These are phyloP conservation scores for Prunus padus DNA, from an alignment of 306 rosid genomes.

Conservation along the genomic window DNA sequence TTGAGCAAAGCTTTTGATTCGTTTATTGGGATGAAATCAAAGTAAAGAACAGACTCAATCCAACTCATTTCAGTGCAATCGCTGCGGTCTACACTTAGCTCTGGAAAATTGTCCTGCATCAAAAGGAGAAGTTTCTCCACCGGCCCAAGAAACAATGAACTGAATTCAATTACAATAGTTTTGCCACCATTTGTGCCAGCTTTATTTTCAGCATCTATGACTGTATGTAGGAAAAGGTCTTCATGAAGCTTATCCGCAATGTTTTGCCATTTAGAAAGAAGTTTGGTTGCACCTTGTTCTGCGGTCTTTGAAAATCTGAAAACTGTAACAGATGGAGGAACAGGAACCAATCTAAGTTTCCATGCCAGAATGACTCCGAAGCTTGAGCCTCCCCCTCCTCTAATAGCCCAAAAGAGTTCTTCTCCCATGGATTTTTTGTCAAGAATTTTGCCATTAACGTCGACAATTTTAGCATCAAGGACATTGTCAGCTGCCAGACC, in stretches of 20 bases:
- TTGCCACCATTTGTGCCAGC: conserved; percentile 31
- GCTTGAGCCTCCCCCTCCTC: conserved; percentile 56
- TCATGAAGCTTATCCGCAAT: conserved; percentile 47
- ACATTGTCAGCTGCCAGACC: conserved; percentile 69
- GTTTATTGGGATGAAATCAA: conserved; percentile 42
- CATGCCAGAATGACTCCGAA: conserved; percentile 62
- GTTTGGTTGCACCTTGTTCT: conserved; percentile 49
- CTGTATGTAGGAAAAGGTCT: conserved; percentile 46
- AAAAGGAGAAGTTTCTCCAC: conserved; percentile 42
- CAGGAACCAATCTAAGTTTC: conserved; percentile 58
- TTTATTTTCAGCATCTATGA: conserved; percentile 29
- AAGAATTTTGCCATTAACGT: conserved; percentile 47
- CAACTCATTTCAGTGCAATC: conserved; percentile 61
- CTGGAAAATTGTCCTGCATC: conserved; percentile 52
- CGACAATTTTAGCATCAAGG: conserved; percentile 48
- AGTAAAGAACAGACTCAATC: conserved; percentile 60
- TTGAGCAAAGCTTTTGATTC: conserved; percentile 51
- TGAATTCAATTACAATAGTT: conserved; percentile 47
- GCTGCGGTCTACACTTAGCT: conserved; percentile 41
- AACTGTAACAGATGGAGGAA: conserved; percentile 50
- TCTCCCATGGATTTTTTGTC: conserved; percentile 63
- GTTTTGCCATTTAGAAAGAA: conserved; percentile 53
- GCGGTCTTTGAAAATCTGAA: conserved; percentile 40
- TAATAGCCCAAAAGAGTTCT: conserved; percentile 59
- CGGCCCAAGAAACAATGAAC: conserved; percentile 53